Evolutionary conservation across 1,284 basidiomycete species (phyloP).

Genomic region (Pseudomicrostroma phylloplanum): DNA sequence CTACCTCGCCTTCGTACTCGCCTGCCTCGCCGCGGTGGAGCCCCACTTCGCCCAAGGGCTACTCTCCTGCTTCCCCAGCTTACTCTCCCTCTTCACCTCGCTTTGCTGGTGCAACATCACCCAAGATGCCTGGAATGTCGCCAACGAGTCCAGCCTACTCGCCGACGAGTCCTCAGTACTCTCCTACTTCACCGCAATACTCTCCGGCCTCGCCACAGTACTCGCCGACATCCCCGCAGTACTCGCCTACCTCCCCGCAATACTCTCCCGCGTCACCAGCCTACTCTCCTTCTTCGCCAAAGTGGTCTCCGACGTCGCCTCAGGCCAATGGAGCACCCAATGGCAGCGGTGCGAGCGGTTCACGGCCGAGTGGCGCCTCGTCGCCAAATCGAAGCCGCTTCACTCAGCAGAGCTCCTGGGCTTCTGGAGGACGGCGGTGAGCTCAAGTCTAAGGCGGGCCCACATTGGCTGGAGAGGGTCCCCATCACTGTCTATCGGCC

Average conservation of each 20-base stretch:
- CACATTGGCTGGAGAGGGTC: too few relatives aligned
- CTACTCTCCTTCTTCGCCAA: conserved; percentile 5
- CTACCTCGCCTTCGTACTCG: conserved; percentile 49
- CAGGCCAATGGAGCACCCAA: background rate
- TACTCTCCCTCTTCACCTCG: conserved; percentile 7
- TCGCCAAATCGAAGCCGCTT: conserved; percentile 13
- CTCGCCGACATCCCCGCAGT: conserved; percentile 10
- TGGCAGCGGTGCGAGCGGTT: background rate
- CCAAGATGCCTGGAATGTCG: conserved; percentile 4
- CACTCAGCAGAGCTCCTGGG: conserved; percentile 10
- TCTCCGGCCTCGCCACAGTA: conserved; percentile 11
- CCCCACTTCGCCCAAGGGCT: conserved; percentile 33
- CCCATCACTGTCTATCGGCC: background rate
- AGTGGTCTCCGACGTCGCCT: conserved; percentile 11
- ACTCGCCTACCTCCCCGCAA: conserved; percentile 10
- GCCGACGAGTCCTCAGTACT: conserved; percentile 9
- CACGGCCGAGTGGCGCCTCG: background rate
- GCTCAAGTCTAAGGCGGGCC: too few relatives aligned
- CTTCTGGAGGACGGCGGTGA: background rate
- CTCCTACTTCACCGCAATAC: conserved; percentile 11
- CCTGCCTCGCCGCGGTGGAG: conserved; percentile 57
- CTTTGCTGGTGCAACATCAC: background rate
- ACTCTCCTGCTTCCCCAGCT: conserved; percentile 13
- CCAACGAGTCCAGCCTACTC: conserved; percentile 10
- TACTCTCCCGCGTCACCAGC: conserved; percentile 4